Evolutionary conservation across 2,329 filamentous ascomycete genomes (phyloP).

Genomic region (Aspergillus intermedius): DNA sequence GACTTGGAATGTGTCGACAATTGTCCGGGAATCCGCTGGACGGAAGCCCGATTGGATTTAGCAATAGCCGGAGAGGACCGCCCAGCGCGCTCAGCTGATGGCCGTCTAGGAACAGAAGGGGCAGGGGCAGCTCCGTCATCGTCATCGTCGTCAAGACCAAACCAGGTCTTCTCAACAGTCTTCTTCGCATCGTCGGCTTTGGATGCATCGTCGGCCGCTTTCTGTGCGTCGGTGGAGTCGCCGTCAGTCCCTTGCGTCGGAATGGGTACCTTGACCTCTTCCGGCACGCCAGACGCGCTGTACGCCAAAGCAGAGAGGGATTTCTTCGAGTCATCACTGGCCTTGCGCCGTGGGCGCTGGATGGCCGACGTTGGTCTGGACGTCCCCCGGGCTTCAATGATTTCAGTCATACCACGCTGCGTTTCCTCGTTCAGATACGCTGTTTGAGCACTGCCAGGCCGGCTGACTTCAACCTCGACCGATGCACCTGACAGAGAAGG

Average conservation of each 20-base stretch:
- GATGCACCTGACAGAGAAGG: constrained; percentile 14
- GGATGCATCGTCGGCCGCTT: constrained; percentile 3
- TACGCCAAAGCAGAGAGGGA: constrained; percentile 13
- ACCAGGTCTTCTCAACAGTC: not conserved
- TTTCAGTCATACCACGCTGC: constrained; percentile 8
- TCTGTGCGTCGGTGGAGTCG: constrained; percentile 6
- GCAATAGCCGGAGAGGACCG: too few species aligned
- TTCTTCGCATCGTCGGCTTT: not conserved
- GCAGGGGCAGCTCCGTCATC: not conserved
- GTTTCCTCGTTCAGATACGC: constrained; percentile 12
- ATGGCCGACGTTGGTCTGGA: constrained; percentile 18
- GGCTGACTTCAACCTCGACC: constrained; percentile 14
- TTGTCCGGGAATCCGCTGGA: constrained; percentile 34
- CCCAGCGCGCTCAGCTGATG: not conserved
- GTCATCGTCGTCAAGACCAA: not conserved
- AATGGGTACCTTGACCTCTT: constrained; percentile 13
- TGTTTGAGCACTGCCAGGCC: constrained; percentile 13
- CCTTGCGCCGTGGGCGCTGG: constrained; percentile 25
- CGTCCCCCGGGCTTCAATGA: constrained; percentile 28
- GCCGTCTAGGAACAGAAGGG: not conserved
- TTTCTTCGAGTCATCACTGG: constrained; percentile 19
- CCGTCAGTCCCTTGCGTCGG: constrained; percentile 22
- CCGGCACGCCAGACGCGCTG: constrained; percentile 14
- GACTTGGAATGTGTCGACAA: constrained; percentile 25
- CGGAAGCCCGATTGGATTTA: constrained; percentile 30